Percentiles rank a stretch among this genome's conserved stretches.
phyloP scores from a whole-genome alignment of 257 asterid genomes.

The Euphrasia confusa region DNA sequence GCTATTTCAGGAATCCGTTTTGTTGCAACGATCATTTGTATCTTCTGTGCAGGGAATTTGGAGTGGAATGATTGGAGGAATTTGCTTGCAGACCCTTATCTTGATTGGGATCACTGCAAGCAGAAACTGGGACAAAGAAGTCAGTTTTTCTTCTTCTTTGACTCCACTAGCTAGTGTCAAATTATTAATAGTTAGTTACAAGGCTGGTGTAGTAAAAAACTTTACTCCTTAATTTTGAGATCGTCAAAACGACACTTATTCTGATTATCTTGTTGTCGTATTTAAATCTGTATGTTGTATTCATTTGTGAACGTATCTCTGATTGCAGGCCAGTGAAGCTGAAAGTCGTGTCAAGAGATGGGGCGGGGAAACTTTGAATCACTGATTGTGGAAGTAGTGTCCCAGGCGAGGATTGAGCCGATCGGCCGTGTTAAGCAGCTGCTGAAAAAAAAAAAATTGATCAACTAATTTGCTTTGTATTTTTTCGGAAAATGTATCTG shows the following conservation, averaged over 20 bases:
- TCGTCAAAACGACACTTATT: no score
- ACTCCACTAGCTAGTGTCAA: no score
- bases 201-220: no score
- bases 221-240: no score
- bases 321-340: constrained; percentile 53
- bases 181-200: no score
- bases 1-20: background rate
- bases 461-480: background rate
- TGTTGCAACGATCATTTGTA: background rate
- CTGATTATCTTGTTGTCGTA: background rate
- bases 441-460: background rate
- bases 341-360: constrained; percentile 50
- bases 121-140: constrained; percentile 82
- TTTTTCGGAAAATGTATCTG: background rate
- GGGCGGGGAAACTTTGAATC: constrained; percentile 44
- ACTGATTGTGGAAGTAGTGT: constrained; percentile 23
- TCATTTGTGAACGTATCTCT: background rate
- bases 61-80: constrained; percentile 88
- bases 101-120: constrained; percentile 43
- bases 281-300: background rate
- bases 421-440: background rate
- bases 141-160: constrained; percentile 19
- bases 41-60: constrained; percentile 66
- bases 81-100: constrained; percentile 63
- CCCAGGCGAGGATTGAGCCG: no score